phyloP scores from a whole-genome alignment of 164 flowering plant genomes.

The Saururus chinensis region DNA sequence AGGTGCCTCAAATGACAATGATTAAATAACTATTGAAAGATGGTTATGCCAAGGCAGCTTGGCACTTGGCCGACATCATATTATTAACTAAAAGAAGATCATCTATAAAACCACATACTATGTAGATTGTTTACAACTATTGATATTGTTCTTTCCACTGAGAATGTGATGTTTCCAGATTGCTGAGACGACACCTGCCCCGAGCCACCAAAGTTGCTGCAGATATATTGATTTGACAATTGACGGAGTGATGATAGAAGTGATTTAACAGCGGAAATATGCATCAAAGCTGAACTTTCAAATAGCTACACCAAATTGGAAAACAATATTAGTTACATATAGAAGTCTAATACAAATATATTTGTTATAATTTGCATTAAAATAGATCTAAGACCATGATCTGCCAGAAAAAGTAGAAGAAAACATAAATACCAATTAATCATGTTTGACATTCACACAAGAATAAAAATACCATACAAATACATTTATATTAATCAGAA shows the following conservation, averaged over 20 bases:
- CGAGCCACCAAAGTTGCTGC: conserved; percentile 35
- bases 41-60: no score
- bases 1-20: no score
- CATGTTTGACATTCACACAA: no score
- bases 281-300: conserved; percentile 96
- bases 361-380: no score
- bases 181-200: conserved; percentile 59
- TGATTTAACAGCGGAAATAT: conserved; percentile 83
- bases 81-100: background rate
- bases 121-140: conserved; percentile 83
- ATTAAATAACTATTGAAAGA: no score
- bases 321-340: background rate
- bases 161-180: conserved; percentile 71
- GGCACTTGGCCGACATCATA: background rate
- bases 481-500: no score
- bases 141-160: conserved; percentile 86
- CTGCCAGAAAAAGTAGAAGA: no score
- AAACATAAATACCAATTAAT: no score
- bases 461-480: no score
- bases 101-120: conserved; percentile 39
- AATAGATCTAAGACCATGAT: no score
- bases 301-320: conserved; percentile 46
- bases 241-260: conserved; percentile 78
- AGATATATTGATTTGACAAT: conserved; percentile 56
- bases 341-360: no score